These are phyloP conservation scores for Fremontodendron californicum DNA, from an alignment of 345 rosid species.

Conservation along the genomic window DNA sequence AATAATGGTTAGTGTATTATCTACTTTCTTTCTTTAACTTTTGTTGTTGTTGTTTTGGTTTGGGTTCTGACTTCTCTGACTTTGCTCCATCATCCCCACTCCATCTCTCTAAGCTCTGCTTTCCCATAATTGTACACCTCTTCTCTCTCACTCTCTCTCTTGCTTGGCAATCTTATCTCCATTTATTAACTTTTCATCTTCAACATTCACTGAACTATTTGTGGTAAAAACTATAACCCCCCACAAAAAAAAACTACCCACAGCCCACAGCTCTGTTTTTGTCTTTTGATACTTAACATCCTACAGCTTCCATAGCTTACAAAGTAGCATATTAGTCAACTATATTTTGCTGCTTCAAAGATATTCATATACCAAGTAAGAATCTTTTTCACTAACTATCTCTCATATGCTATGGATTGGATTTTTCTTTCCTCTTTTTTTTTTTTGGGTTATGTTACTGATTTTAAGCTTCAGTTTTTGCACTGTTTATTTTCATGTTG, in stretches of 20 bases:
- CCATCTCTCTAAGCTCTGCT: neutral
- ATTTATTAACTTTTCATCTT: neutral
- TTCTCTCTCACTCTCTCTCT: too few relatives aligned
- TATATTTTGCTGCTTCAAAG: neutral
- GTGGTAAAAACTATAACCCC: neutral
- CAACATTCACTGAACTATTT: neutral
- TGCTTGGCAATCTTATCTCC: conserved; percentile 9
- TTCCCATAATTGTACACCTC: conserved; percentile 3
- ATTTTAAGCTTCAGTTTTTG: neutral
- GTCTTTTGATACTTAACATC: too few relatives aligned
- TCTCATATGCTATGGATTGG: neutral
- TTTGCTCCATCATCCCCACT: neutral
- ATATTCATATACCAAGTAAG: neutral
- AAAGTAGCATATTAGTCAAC: neutral
- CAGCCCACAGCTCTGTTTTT: neutral
- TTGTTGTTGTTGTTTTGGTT: neutral
- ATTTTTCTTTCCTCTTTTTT: neutral
- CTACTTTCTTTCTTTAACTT: neutral
- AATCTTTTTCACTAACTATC: neutral
- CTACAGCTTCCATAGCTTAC: neutral
- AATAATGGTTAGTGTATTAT: neutral
- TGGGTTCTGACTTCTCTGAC: neutral
- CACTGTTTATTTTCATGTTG: neutral
- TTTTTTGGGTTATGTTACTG: neutral
- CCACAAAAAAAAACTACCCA: too few relatives aligned